These are phyloP conservation scores for Penicillium vulpinum DNA, from an alignment of 2,329 filamentous ascomycete genomes.

Conservation along the genomic window DNA sequence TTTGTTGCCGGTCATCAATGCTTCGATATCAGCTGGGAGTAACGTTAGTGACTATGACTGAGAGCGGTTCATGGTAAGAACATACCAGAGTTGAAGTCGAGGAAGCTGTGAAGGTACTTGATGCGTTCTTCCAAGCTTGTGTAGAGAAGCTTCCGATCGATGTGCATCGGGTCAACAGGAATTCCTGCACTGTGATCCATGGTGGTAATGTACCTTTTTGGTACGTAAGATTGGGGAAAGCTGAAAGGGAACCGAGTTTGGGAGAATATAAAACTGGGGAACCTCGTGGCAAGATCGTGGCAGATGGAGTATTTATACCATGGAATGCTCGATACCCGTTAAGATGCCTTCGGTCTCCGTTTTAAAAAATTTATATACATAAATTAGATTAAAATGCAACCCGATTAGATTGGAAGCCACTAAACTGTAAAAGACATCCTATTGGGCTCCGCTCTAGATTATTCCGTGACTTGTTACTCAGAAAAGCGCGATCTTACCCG, in stretches of 20 bases:
- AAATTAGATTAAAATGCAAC: not conserved
- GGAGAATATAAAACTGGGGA: conserved; percentile 12
- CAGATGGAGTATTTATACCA: conserved; percentile 17
- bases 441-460: not conserved
- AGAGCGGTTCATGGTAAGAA: conserved; percentile 12
- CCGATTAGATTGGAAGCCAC: not conserved
- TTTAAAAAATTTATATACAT: conserved; percentile 1
- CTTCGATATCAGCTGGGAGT: conserved; percentile 67
- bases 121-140: conserved; percentile 69
- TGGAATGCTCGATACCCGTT: not conserved
- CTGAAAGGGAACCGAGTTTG: not conserved
- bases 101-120: conserved; percentile 71
- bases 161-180: conserved; percentile 50
- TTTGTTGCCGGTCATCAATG: conserved; percentile 67
- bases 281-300: conserved; percentile 18
- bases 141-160: conserved; percentile 70
- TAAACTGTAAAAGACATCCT: not conserved
- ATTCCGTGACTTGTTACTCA: conserved; percentile 9
- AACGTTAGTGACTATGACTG: not conserved
- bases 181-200: conserved; percentile 23
- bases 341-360: not conserved
- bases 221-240: too few species aligned
- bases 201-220: not conserved
- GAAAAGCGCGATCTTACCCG: conserved; percentile 11
- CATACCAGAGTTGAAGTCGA: conserved; percentile 72